Evolutionary conservation across 192 early-diverging fungal species (phyloP).

Genomic region (Podila epigama): DNA sequence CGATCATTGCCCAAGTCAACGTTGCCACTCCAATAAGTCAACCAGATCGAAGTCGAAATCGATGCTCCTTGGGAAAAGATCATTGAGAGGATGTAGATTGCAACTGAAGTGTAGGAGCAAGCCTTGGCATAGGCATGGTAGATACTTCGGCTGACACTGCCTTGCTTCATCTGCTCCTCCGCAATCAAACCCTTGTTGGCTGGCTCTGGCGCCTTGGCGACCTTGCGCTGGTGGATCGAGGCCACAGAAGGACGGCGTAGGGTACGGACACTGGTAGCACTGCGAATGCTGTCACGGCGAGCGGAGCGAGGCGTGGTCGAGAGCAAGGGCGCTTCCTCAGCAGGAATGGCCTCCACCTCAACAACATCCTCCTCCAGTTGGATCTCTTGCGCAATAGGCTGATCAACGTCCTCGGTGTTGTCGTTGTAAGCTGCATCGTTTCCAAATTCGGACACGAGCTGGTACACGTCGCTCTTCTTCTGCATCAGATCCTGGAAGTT

Average conservation of each 20-base stretch:
- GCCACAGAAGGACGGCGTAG: constrained; percentile 66
- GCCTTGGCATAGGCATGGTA: constrained; percentile 85
- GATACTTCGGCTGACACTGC: constrained; percentile 80
- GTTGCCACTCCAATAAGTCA: constrained; percentile 77
- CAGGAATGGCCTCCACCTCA: constrained; percentile 14
- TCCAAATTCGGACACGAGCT: constrained; percentile 79
- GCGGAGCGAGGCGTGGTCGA: constrained; percentile 36
- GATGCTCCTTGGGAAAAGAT: constrained; percentile 62
- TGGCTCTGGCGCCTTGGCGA: constrained; percentile 20
- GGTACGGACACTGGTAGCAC: constrained; percentile 46
- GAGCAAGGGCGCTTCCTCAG: constrained; percentile 14
- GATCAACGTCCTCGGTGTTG: constrained; percentile 20
- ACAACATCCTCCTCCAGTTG: constrained; percentile 30
- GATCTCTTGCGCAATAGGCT: constrained; percentile 14
- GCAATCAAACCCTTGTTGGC: constrained; percentile 66
- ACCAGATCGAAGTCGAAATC: constrained; percentile 70
- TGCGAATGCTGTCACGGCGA: constrained; percentile 7
- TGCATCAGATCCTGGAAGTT: constrained; percentile 71
- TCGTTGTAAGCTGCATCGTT: constrained; percentile 42
- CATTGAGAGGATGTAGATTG: constrained; percentile 65
- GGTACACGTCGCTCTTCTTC: constrained; percentile 64
- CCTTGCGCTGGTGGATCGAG: constrained; percentile 41
- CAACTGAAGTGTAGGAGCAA: constrained; percentile 68
- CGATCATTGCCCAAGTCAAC: constrained; percentile 52
- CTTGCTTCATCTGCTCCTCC: constrained; percentile 84